These are phyloP conservation scores for Aspergillus puulaauensis DNA, from an alignment of 2,329 filamentous ascomycete species.

Conservation along the genomic window DNA sequence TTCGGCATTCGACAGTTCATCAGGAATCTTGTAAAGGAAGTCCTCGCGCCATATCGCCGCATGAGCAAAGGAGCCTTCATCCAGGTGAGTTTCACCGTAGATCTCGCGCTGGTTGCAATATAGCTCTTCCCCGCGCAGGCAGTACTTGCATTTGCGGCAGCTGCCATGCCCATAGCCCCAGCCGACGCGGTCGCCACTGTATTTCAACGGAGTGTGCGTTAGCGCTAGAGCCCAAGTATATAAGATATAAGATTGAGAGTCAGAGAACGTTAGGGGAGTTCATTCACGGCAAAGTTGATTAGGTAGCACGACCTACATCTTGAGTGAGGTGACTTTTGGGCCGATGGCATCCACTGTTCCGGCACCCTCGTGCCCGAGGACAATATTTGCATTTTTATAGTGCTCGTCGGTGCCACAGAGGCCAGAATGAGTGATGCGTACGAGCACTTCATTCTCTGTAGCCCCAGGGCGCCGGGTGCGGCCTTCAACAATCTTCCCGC, in stretches of 20 bases:
- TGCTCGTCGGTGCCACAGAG: conserved; percentile 2
- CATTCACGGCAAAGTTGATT: too few species aligned
- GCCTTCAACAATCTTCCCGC: neutral
- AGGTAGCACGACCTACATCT: neutral
- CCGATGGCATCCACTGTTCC: neutral
- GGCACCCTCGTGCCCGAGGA: neutral
- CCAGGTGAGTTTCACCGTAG: neutral
- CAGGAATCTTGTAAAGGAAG: neutral
- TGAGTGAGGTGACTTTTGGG: neutral
- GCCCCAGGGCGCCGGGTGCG: neutral
- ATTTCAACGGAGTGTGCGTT: too few species aligned
- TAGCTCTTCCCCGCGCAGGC: neutral
- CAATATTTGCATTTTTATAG: neutral
- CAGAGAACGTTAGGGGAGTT: too few species aligned
- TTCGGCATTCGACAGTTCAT: neutral
- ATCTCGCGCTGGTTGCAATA: neutral
- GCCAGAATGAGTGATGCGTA: neutral
- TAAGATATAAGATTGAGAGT: too few species aligned
- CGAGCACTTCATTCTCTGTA: neutral
- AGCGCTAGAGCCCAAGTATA: too few species aligned
- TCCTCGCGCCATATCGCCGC: neutral
- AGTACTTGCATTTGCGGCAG: neutral
- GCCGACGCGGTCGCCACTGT: neutral
- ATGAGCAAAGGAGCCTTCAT: neutral
- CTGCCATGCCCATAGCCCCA: neutral